These are phyloP conservation scores for Penicillium sp. DNA, from an alignment of 2,329 filamentous ascomycete species.

Conservation along the genomic window DNA sequence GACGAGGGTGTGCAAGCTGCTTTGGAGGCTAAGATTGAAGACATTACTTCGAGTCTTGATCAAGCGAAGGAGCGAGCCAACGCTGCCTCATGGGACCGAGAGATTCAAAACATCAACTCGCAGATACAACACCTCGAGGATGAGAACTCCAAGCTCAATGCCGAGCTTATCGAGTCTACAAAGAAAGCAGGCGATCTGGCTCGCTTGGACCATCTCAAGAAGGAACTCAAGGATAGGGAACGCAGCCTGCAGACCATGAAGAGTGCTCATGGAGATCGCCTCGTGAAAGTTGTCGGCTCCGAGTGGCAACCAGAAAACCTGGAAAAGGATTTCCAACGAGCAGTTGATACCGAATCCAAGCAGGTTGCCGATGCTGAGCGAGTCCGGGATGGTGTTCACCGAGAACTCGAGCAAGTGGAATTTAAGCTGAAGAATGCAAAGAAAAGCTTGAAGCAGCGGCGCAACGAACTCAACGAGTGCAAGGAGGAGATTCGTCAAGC, in stretches of 20 bases:
- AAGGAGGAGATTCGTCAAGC: conserved; percentile 67
- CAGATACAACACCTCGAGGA: conserved; percentile 73
- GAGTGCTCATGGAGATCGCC: conserved; percentile 73
- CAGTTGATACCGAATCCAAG: conserved; percentile 63
- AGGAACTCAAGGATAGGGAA: conserved; percentile 75
- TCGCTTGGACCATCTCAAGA: conserved; percentile 80
- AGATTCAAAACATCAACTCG: conserved; percentile 69
- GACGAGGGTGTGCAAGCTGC: conserved; percentile 85
- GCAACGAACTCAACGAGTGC: conserved; percentile 66
- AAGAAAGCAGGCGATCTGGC: conserved; percentile 81
- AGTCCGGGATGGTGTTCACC: conserved; percentile 71
- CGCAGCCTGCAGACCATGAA: conserved; percentile 78
- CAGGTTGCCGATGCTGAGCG: conserved; percentile 69
- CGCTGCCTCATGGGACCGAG: conserved; percentile 70
- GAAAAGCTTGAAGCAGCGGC: conserved; percentile 68
- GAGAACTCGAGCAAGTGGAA: conserved; percentile 78
- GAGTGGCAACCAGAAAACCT: conserved; percentile 74
- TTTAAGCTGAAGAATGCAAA: conserved; percentile 71
- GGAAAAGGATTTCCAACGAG: conserved; percentile 71
- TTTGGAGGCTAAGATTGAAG: conserved; percentile 74
- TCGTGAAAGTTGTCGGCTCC: conserved; percentile 67
- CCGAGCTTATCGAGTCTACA: conserved; percentile 84
- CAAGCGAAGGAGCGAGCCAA: conserved; percentile 69
- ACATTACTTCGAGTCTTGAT: conserved; percentile 68
- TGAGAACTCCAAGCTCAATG: conserved; percentile 72